Evolutionary conservation across 805 yeast species (phyloP).

Genomic region (Candida nemodendra): DNA sequence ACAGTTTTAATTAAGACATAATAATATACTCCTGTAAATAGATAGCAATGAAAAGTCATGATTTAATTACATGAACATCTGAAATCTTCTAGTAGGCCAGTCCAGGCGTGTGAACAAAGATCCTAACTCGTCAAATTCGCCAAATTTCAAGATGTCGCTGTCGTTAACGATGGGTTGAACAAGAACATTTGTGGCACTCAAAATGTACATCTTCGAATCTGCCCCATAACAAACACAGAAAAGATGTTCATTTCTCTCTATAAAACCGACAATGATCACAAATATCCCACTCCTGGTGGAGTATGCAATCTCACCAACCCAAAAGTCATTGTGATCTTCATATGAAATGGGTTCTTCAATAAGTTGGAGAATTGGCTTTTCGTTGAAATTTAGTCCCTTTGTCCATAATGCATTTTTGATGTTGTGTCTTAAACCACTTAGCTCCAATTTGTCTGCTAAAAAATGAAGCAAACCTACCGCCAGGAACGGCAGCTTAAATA

Average conservation of each 20-base stretch:
- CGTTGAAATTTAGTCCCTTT: neutral
- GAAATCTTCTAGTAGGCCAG: slow-evolving; percentile 8
- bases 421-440: neutral
- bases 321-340: neutral
- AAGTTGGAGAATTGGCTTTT: neutral
- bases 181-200: neutral
- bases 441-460: neutral
- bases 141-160: slow-evolving; percentile 7
- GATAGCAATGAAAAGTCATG: neutral
- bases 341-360: neutral
- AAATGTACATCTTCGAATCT: slow-evolving; percentile 2
- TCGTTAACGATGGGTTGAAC: neutral
- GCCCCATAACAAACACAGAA: slow-evolving; percentile 5
- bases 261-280: slow-evolving; percentile 1
- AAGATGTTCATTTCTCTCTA: neutral
- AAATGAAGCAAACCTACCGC: slow-evolving; percentile 1
- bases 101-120: slow-evolving; percentile 12
- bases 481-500: slow-evolving; percentile 6
- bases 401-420: neutral
- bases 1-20: slow-evolving; percentile 16
- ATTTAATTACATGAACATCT: neutral
- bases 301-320: slow-evolving; percentile 1
- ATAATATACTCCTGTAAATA: slow-evolving; percentile 3
- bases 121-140: slow-evolving; percentile 17
- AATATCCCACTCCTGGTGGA: neutral